These are phyloP conservation scores for Plasmopara viticola DNA, from an alignment of 352 stramenopile species.

Conservation along the genomic window DNA sequence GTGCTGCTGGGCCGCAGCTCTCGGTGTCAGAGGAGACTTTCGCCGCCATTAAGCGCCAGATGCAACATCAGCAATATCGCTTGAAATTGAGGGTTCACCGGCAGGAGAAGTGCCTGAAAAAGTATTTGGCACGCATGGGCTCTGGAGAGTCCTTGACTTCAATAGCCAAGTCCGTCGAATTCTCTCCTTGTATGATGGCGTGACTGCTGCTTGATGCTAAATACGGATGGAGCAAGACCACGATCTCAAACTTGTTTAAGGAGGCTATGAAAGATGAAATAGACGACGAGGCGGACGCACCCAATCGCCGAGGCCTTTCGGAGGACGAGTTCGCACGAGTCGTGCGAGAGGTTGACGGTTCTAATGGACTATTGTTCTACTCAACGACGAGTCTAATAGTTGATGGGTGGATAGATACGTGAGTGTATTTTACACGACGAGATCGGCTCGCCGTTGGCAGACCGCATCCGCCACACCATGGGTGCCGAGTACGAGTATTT, in stretches of 20 bases:
- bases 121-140: constrained; percentile 39
- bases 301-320: constrained; percentile 21
- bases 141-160: constrained; percentile 26
- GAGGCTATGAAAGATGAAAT: constrained; percentile 30
- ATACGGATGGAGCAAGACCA: constrained; percentile 56
- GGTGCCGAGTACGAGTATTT: constrained; percentile 85
- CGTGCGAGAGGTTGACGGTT: constrained; percentile 20
- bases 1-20: constrained; percentile 9
- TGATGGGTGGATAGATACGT: constrained; percentile 30
- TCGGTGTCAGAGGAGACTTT: constrained; percentile 48
- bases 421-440: constrained; percentile 64
- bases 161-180: constrained; percentile 40
- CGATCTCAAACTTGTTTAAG: constrained; percentile 63
- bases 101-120: constrained; percentile 50
- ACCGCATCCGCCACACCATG: constrained; percentile 70
- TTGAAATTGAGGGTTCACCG: constrained; percentile 41
- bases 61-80: constrained; percentile 38
- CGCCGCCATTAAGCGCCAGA: constrained; percentile 53
- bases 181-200: constrained; percentile 67
- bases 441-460: constrained; percentile 71
- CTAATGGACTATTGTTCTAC: background rate
- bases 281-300: background rate
- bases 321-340: constrained; percentile 25
- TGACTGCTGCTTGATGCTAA: constrained; percentile 50
- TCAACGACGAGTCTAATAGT: background rate